phyloP scores from a whole-genome alignment of 1,284 basidiomycete species.

The Ceratobasidium sp. region DNA sequence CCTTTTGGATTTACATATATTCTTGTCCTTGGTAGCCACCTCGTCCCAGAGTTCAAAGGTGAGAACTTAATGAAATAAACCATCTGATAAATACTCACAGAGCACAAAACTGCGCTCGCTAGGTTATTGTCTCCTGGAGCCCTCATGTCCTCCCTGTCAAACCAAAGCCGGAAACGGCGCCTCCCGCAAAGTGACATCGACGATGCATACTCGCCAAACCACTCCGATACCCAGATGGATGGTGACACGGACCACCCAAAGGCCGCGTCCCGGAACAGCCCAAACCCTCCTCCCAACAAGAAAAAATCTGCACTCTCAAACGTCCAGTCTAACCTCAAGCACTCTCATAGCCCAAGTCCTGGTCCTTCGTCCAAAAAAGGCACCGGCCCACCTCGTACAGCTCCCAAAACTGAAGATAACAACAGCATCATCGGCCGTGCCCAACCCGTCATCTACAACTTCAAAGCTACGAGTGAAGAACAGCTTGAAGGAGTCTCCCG shows the following conservation, averaged over 20 bases:
- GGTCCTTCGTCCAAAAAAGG: conserved; percentile 36
- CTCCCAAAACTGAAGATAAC: conserved; percentile 30
- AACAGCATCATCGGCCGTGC: not conserved
- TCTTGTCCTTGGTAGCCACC: not conserved
- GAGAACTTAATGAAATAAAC: not conserved
- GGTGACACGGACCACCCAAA: conserved; percentile 5
- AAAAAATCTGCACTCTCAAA: conserved; percentile 33
- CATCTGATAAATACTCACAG: not conserved
- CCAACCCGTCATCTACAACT: conserved; percentile 39
- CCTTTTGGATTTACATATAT: not conserved
- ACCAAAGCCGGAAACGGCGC: conserved; percentile 30
- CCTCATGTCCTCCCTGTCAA: conserved; percentile 29
- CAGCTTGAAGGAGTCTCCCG: conserved; percentile 35
- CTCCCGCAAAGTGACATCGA: conserved; percentile 37
- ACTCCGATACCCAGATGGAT: conserved; percentile 15
- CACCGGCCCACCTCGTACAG: conserved; percentile 27
- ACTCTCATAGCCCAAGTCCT: conserved; percentile 36
- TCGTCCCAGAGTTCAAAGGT: not conserved
- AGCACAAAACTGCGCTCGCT: not conserved
- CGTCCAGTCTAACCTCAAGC: conserved; percentile 41
- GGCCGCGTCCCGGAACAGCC: conserved; percentile 22
- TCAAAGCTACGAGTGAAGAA: conserved; percentile 32
- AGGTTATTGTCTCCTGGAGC: not conserved
- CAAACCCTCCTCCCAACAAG: conserved; percentile 38
- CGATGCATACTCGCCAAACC: conserved; percentile 23